Base-by-base conservation (phyloP, 1,284 basidiomycete genomes). In the Puccinia horiana region DNA sequence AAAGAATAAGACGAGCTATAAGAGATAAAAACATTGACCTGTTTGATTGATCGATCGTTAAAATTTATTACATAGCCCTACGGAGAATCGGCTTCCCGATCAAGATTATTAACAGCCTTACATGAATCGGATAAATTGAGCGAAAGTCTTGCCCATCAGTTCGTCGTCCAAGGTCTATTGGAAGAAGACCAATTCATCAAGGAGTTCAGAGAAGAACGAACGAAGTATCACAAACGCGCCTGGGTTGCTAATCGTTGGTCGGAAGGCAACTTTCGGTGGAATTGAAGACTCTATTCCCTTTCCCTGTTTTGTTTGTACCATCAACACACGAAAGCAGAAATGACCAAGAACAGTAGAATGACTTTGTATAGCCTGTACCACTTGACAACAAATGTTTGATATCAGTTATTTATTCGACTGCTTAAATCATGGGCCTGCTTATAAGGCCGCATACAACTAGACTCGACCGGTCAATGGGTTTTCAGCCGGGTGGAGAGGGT, bases 121-220 rank as follows among this genome's bases (percentile, higher is more conserved):
- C 80, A 82, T 63, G 80, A 82, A 76, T 82, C 80, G 40, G 72
- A 82, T 40, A 56, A 69, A 47, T 56, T 65, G n/a, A 76, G 72
- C 42, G 80, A 82, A 76, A 75, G 56, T 47, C 69, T 82, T 18
- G 40, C 72, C 8, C 65, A 63, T 40, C 69, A 82, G 65, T 82
- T 82, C 61, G 80, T 40, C 23, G 44, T 61, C 11, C 40, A 82
- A 56, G 80, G 80, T 20, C 54, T 69, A 12, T 56, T 82, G 42
- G 80, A 82, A 69, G 80, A 82, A 69, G 80, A 82, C 40, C 52
- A 49, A 54, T 82, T 82, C 73, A 58, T 82, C 23, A 82, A 76
- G 56, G 61, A 82, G 61, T 82, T 65, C 42, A 67, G 63, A 69
- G 80, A 82, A 52, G 70, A 63, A 54, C 54, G 80, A 29, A 82